These are phyloP conservation scores for Solanum piurae DNA, from an alignment of 257 asterid genomes.

Conservation along the genomic window DNA sequence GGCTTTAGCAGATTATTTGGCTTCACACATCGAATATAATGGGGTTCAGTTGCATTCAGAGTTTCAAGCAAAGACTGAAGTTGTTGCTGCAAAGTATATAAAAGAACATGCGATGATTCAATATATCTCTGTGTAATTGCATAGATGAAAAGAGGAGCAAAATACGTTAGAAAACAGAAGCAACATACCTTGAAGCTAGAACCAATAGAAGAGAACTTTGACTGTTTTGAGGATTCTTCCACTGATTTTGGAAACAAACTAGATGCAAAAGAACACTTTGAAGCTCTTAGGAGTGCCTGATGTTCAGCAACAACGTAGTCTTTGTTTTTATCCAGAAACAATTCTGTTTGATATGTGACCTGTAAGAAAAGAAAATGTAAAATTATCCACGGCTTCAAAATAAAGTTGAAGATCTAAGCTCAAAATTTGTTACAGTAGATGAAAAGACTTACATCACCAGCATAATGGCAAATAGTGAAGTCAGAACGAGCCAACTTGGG, in stretches of 20 bases:
- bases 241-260: neutral
- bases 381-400: neutral
- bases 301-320: neutral
- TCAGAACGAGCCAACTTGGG: neutral
- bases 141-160: neutral
- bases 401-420: neutral
- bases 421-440: neutral
- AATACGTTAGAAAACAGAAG: neutral
- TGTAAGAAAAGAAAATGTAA: neutral
- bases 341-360: neutral
- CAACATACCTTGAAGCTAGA: neutral
- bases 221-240: neutral
- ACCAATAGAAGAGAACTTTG: neutral
- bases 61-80: constrained; percentile 53
- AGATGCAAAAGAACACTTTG: neutral
- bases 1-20: constrained; percentile 98
- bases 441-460: neutral
- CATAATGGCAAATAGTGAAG: neutral
- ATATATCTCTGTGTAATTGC: neutral
- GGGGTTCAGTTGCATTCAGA: constrained; percentile 53
- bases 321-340: neutral
- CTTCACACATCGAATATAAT: constrained; percentile 75
- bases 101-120: neutral
- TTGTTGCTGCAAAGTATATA: constrained; percentile 46
- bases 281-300: neutral